phyloP scores from a whole-genome alignment of 2,329 filamentous ascomycete genomes.

The Paraphoma chrysanthemicola region DNA sequence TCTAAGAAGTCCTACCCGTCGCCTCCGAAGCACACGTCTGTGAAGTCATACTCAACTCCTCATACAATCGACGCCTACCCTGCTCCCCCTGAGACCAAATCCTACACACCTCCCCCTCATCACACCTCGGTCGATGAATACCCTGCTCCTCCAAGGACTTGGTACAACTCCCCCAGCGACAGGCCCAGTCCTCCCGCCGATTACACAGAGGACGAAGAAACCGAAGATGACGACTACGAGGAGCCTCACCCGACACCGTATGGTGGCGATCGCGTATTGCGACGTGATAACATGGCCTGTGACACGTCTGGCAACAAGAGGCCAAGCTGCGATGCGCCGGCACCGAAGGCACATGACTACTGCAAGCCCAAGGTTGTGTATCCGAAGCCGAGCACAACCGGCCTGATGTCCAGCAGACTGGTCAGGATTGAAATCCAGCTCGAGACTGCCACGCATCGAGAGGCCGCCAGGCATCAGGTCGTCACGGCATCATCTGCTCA shows the following conservation, averaged over 20 bases:
- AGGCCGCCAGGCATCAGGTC: conserved; percentile 10
- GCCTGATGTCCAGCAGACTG: not conserved
- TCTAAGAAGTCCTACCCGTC: not conserved
- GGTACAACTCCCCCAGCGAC: not conserved
- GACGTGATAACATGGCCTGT: not conserved
- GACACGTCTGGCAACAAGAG: not conserved
- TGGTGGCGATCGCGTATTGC: not conserved
- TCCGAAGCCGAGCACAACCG: conserved; percentile 1
- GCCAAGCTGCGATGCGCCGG: not conserved
- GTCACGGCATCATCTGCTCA: not conserved
- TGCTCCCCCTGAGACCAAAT: not conserved
- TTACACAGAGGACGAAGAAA: not conserved
- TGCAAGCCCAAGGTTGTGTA: conserved; percentile 13
- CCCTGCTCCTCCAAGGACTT: not conserved
- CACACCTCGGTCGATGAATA: not conserved
- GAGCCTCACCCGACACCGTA: not conserved
- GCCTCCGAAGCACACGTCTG: not conserved
- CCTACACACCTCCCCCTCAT: not conserved
- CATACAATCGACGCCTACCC: not conserved
- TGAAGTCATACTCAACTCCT: not conserved
- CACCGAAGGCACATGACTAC: not conserved
- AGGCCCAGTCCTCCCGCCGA: not conserved
- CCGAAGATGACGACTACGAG: not conserved
- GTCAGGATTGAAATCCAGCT: conserved; percentile 5
- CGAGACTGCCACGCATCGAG: conserved; percentile 8